phyloP scores from a whole-genome alignment of 441 rosid species.

The Erodium moschatum region DNA sequence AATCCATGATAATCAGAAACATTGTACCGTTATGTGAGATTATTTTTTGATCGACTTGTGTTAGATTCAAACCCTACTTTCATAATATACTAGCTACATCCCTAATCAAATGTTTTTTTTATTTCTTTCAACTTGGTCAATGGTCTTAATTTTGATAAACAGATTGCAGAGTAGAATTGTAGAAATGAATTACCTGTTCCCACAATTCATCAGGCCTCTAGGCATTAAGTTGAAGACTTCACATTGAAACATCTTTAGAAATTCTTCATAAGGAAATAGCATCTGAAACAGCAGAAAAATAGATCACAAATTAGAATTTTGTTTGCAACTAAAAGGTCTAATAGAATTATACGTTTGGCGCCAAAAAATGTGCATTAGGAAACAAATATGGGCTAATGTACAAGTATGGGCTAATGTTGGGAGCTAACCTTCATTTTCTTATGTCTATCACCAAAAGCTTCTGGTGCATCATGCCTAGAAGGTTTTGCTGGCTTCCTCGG shows the following conservation, averaged over 20 bases:
- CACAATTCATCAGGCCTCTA: constrained; percentile 75
- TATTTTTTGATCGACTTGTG: no score
- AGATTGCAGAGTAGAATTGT: constrained; percentile 10
- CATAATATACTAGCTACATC: not conserved
- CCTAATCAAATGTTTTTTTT: constrained; percentile 6
- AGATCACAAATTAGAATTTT: constrained; percentile 12
- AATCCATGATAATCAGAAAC: no score
- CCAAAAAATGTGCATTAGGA: not conserved
- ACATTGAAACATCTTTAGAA: constrained; percentile 54
- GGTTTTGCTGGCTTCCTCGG: constrained; percentile 44
- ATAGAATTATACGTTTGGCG: not conserved
- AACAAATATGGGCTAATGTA: not conserved
- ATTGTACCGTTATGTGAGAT: no score
- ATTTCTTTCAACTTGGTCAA: constrained; percentile 5
- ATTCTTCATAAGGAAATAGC: constrained; percentile 78
- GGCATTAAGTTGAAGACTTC: constrained; percentile 53
- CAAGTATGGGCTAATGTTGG: not conserved
- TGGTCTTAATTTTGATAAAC: constrained; percentile 10
- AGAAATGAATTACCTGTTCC: constrained; percentile 49
- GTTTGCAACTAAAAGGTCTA: constrained; percentile 9
- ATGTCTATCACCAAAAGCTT: constrained; percentile 27
- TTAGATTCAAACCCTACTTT: no score
- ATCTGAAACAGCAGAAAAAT: constrained; percentile 32
- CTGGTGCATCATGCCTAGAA: constrained; percentile 23
- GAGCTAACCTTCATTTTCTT: constrained; percentile 43